phyloP scores from a whole-genome alignment of 345 rosid genomes.

The Lumnitzera racemosa region DNA sequence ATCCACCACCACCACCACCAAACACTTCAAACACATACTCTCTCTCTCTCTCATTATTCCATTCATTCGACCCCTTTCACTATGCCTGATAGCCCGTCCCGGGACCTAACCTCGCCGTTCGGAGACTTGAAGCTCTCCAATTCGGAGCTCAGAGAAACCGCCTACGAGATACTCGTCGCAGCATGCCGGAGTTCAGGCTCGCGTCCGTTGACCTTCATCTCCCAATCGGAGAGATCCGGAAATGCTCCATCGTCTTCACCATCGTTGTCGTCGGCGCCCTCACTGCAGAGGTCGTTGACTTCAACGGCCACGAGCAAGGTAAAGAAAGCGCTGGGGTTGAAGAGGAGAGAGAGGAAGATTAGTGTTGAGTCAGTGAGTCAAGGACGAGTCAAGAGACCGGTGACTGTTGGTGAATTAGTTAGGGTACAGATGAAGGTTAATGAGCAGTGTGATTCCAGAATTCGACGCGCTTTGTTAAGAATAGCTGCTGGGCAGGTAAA shows the following conservation, averaged over 20 bases:
- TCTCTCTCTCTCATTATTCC: background rate
- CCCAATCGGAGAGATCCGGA: constrained; percentile 41
- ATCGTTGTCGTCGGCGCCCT: constrained; percentile 24
- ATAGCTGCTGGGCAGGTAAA: constrained; percentile 82
- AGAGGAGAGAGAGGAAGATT: constrained; percentile 33
- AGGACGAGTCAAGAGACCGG: constrained; percentile 38
- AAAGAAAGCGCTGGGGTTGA: constrained; percentile 89
- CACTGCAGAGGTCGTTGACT: constrained; percentile 75
- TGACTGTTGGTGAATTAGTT: constrained; percentile 74
- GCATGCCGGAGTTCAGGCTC: constrained; percentile 67
- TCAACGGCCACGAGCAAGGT: constrained; percentile 84
- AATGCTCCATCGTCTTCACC: constrained; percentile 10
- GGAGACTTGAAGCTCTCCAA: constrained; percentile 50
- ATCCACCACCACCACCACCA: background rate
- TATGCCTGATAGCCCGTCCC: constrained; percentile 15
- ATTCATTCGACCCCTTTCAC: constrained; percentile 6
- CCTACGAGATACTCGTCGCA: constrained; percentile 84
- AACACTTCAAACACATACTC: background rate
- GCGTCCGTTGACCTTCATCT: constrained; percentile 57
- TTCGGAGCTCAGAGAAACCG: constrained; percentile 75
- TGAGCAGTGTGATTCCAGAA: constrained; percentile 78
- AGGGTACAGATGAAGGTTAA: constrained; percentile 76
- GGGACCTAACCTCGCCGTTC: constrained; percentile 46
- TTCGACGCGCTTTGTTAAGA: constrained; percentile 75
- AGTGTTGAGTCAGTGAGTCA: constrained; percentile 12